Evolutionary conservation across 2,329 filamentous ascomycete genomes (phyloP), one percentile per base, ranked within the genome.

Genomic region (Aspergillus puulaauensis): DNA sequence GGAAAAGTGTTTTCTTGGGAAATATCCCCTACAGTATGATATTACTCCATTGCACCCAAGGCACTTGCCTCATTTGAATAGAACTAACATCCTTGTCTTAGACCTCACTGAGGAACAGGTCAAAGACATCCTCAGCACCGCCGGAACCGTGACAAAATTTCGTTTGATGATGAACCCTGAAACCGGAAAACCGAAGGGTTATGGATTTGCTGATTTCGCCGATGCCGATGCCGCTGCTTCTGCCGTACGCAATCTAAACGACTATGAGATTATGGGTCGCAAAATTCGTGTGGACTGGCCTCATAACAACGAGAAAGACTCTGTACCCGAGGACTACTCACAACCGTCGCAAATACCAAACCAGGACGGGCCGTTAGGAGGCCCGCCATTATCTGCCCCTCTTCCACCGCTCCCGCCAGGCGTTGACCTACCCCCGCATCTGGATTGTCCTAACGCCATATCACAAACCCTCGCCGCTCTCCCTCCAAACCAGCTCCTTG

Each of bases 91-190:
- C 40, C 47, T 19, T 21, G 43, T 23, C 52, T n/a, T 69, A 96
- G 93, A 93, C 62, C 87, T 97, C 64, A 96, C 92, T 31, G 95
- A 99, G 78, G 93, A 98, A 74, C 90, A 96, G 73, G 96, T 99
- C 68, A 89, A 89, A 71, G 91, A 97, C 67, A 96, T 96, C 60
- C 96, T 98, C 75, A 90, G 88, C 72, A 89, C 90, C 63, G 92
- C 90, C 53, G 95, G 95, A 58, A 90, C 93, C 64, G 93, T 98
- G 1, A 82, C 96, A 58, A 93, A 90, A 73, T 98, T 98, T 74
- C 87, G 93, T 52, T 83, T 98, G 49, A 93, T 98, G 63, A 96
- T 96, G 76, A 96, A 98, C 78, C 90, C 92, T 53, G 93, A 98
- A 70, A 97, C 93, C 3, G 93, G 93, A 43, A 87, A 91, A 56